Evolutionary conservation across 345 rosid species (phyloP).

Genomic region (Eucalyptus pumila): DNA sequence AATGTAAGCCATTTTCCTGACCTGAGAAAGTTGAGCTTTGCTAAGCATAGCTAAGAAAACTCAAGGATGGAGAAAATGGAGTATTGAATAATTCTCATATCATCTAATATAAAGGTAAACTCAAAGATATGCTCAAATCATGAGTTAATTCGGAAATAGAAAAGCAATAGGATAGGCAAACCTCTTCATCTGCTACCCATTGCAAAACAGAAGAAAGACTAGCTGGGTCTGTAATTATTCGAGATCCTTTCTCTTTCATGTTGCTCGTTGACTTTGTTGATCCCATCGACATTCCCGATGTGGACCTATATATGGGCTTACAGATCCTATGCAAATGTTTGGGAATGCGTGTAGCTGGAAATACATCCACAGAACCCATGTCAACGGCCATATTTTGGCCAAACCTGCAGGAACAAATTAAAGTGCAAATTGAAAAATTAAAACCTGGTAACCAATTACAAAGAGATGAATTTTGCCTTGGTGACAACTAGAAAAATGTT

Average conservation of each 20-base stretch:
- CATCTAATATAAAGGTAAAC: not conserved
- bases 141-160: not conserved
- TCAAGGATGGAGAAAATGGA: not conserved
- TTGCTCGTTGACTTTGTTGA: constrained; percentile 14
- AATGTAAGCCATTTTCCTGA: constrained; percentile 62
- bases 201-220: constrained; percentile 59
- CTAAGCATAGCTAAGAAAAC: not conserved
- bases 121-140: not conserved
- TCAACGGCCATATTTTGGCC: constrained; percentile 59
- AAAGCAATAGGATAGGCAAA: not conserved
- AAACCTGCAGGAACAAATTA: constrained; percentile 32
- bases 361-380: constrained; percentile 81
- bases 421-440: not conserved
- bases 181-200: constrained; percentile 80
- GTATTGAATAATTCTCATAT: not conserved
- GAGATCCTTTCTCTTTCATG: constrained; percentile 50
- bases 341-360: constrained; percentile 67
- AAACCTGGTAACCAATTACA: not conserved
- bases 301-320: constrained; percentile 32
- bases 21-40: constrained; percentile 22
- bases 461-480: not conserved
- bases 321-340: constrained; percentile 51
- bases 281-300: constrained; percentile 17
- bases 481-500: not conserved
- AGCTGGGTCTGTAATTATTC: constrained; percentile 49